Evolutionary conservation across 345 rosid genomes (phyloP).

Genomic region (Jatropha curcas): DNA sequence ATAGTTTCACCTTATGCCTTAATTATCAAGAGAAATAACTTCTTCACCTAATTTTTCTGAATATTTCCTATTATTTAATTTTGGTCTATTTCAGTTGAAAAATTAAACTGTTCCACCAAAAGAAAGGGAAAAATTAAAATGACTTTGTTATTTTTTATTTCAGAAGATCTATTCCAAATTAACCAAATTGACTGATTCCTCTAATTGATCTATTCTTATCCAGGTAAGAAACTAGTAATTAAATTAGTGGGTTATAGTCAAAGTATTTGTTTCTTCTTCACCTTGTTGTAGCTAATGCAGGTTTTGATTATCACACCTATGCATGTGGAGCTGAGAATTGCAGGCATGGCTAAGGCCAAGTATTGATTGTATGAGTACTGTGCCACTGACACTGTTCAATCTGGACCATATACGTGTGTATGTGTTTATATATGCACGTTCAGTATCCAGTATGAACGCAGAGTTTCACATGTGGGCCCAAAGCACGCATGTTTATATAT

Average conservation of each 20-base stretch:
- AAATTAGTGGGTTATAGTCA: no score
- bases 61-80: not conserved
- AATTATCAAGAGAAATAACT: not conserved
- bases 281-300: not conserved
- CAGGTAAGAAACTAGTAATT: no score
- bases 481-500: not conserved
- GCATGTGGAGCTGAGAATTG: not conserved
- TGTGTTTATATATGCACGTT: no score
- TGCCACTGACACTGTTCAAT: not conserved
- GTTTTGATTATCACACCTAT: not conserved
- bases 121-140: no score
- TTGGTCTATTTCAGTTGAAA: not conserved
- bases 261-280: no score
- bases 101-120: no score
- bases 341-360: not conserved
- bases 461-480: not conserved
- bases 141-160: no score
- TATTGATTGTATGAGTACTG: not conserved
- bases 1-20: not conserved
- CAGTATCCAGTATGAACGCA: not conserved
- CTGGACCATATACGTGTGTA: not conserved
- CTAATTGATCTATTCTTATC: no score
- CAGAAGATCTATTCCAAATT: no score
- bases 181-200: no score
- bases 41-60: no score